These are phyloP conservation scores for Jamesozyma rosinii DNA, from an alignment of 805 yeast species.

Conservation along the genomic window DNA sequence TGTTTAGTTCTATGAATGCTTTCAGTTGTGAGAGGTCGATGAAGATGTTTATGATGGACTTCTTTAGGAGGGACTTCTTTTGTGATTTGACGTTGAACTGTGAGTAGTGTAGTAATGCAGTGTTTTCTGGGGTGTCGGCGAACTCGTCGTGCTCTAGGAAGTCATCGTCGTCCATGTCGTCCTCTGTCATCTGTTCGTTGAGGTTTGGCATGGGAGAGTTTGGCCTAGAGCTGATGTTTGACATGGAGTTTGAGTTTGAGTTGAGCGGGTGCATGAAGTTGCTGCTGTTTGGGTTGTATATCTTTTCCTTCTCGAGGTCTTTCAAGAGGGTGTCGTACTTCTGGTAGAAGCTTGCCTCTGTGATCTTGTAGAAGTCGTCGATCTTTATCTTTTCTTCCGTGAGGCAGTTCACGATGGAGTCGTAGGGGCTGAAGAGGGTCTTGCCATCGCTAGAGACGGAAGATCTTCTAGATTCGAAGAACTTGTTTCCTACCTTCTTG, in stretches of 20 bases:
- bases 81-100: constrained; percentile 44
- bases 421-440: constrained; percentile 31
- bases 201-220: neutral
- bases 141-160: constrained; percentile 34
- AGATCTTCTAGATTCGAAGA: constrained; percentile 9
- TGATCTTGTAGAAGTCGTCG: constrained; percentile 41
- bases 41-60: constrained; percentile 51
- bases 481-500: constrained; percentile 14
- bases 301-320: constrained; percentile 38
- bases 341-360: constrained; percentile 38
- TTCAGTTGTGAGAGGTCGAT: constrained; percentile 72
- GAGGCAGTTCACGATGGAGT: constrained; percentile 40
- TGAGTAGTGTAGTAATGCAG: constrained; percentile 42
- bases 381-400: constrained; percentile 43
- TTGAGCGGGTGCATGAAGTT: neutral
- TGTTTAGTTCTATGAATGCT: constrained; percentile 74
- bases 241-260: neutral
- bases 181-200: neutral
- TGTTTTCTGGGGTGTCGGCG: constrained; percentile 33
- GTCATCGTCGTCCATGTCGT: constrained; percentile 26
- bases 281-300: constrained; percentile 1
- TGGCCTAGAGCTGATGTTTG: neutral
- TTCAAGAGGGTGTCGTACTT: constrained; percentile 39
- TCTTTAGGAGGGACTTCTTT: constrained; percentile 57
- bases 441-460: constrained; percentile 20